These are phyloP conservation scores for Dunaliella sp. DNA, from an alignment of 139 green algal species.

Conservation along the genomic window DNA sequence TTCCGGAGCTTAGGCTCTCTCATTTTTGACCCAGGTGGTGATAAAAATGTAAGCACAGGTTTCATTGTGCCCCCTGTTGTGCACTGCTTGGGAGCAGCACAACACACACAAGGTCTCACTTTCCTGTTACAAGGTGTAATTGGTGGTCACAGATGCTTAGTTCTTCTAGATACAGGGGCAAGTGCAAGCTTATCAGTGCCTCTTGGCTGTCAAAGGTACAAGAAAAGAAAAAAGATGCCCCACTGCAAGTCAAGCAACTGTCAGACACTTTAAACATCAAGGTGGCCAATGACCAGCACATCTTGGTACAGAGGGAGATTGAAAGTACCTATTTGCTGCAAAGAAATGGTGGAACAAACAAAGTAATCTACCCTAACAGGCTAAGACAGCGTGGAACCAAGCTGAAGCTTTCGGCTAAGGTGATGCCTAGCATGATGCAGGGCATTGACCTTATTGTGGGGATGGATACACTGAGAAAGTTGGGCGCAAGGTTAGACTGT, in stretches of 20 bases:
- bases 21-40: too few relatives aligned
- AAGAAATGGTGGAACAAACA: background rate
- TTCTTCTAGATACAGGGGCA: background rate
- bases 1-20: too few relatives aligned
- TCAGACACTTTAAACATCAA: background rate
- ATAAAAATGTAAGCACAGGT: too few relatives aligned
- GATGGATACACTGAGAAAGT: too few relatives aligned
- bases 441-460: too few relatives aligned
- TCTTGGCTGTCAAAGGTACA: background rate
- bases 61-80: too few relatives aligned
- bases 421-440: too few relatives aligned
- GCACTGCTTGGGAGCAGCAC: background rate
- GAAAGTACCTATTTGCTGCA: background rate
- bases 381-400: background rate
- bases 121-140: background rate
- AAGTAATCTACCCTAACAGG: background rate
- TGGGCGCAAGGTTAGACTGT: too few relatives aligned
- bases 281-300: too few relatives aligned
- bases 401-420: background rate
- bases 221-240: background rate
- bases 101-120: background rate
- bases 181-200: background rate
- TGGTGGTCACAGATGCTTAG: background rate
- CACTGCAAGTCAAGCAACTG: background rate
- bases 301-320: too few relatives aligned